These are phyloP conservation scores for Aspergillus diversus DNA, from an alignment of 495 filamentous ascomycete species.

Conservation along the genomic window DNA sequence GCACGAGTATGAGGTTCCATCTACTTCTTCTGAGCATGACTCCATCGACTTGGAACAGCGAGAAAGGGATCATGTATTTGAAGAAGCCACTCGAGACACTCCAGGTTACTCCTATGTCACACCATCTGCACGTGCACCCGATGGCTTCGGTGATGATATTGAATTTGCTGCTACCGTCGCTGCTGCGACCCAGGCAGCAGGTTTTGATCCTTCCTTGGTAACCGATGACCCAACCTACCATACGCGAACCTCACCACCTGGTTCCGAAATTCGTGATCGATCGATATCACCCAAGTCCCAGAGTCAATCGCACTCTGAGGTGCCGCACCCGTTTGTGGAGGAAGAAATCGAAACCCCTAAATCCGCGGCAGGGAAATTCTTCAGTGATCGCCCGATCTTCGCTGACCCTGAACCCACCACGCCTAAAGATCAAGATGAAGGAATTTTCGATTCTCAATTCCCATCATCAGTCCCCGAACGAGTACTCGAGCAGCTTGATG, in stretches of 20 bases:
- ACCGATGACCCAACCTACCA: slow-evolving; percentile 66
- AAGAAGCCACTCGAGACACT: slow-evolving; percentile 29
- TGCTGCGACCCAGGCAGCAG: slow-evolving; percentile 66
- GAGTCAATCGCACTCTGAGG: slow-evolving; percentile 40
- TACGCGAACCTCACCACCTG: slow-evolving; percentile 65
- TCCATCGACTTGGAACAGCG: slow-evolving; percentile 33
- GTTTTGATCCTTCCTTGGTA: slow-evolving; percentile 73
- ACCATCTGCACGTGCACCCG: slow-evolving; percentile 22
- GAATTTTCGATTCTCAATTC: not conserved
- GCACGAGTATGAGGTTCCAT: slow-evolving; percentile 61
- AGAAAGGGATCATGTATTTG: not conserved
- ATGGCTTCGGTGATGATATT: slow-evolving; percentile 54
- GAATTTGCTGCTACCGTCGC: slow-evolving; percentile 73
- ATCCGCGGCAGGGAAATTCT: slow-evolving; percentile 14
- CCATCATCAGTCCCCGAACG: slow-evolving; percentile 35
- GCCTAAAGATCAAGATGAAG: slow-evolving; percentile 13
- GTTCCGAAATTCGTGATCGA: slow-evolving; percentile 51
- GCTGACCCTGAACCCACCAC: slow-evolving; percentile 27
- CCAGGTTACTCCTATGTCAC: slow-evolving; percentile 17
- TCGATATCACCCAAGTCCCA: slow-evolving; percentile 53
- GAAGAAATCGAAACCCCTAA: slow-evolving; percentile 33
- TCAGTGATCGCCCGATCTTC: slow-evolving; percentile 29
- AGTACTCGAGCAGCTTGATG: slow-evolving; percentile 34
- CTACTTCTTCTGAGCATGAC: slow-evolving; percentile 52
- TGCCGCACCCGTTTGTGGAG: slow-evolving; percentile 38